Evolutionary conservation across 2,329 filamentous ascomycete species (phyloP).

Genomic region (Tolypocladium nubicola): DNA sequence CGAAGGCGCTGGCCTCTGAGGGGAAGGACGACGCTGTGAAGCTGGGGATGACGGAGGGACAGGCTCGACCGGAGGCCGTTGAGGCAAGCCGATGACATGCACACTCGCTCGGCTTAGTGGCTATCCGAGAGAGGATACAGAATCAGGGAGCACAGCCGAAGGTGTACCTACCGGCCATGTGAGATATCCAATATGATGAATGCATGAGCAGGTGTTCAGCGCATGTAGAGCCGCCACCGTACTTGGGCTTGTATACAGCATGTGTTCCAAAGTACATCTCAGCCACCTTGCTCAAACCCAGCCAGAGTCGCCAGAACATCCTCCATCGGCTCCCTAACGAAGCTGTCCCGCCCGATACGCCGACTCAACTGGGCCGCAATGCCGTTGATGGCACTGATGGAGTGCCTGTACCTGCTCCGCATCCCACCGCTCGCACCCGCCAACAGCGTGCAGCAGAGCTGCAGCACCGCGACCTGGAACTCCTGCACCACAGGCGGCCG

Average conservation of each 20-base stretch:
- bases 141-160: not conserved
- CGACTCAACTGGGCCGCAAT: constrained; percentile 31
- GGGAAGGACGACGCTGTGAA: constrained; percentile 4
- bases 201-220: not conserved
- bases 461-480: constrained; percentile 41
- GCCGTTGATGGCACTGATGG: constrained; percentile 37
- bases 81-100: not conserved
- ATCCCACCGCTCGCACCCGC: constrained; percentile 33
- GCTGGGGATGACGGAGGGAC: not conserved
- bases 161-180: not conserved
- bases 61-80: not conserved
- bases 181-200: not conserved
- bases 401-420: constrained; percentile 38
- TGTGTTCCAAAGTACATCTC: not conserved
- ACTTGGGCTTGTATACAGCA: not conserved
- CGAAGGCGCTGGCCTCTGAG: constrained; percentile 31
- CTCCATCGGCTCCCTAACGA: constrained; percentile 30
- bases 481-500: constrained; percentile 26
- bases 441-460: constrained; percentile 44
- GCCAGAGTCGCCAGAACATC: constrained; percentile 29
- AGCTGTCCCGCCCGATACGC: constrained; percentile 17
- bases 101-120: not conserved
- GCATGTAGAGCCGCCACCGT: not conserved
- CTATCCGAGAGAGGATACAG: not conserved
- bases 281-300: not conserved